Evolutionary conservation across 805 yeast genomes (phyloP), one percentile per base, ranked within the genome.

Genomic region (Isabelozyma pseudorhagii): DNA sequence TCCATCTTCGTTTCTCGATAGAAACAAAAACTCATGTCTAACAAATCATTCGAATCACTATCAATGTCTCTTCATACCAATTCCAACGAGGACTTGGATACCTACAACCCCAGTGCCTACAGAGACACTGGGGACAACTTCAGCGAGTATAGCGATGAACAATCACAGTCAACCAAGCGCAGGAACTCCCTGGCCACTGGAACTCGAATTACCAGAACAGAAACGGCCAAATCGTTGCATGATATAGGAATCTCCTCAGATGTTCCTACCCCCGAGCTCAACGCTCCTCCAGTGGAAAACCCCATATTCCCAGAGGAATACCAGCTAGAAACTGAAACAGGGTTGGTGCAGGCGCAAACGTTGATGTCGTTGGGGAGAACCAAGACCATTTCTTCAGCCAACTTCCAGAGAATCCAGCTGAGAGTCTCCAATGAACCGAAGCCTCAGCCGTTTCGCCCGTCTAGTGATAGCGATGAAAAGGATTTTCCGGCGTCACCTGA

Each of bases 291-390:
- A 38, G 75, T 80, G 21, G 78, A 75, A 51, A 78, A 79, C 54
- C 87, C 93, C 13, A 85, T 90, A 36, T 91, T 91, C 76, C 97
- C 97, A 8, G 97, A 91, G 73, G 97, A 91, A 64, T 91, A 89
- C 65, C 87, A 91, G 6, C 55, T 91, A 66, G 97, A 91, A 72
- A 91, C 97, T 0, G 78, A 79, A 47, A 89, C 97, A 5, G 97
- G 97, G 54, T 74, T 91, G 48, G 97, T 91, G 11, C 94, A 93
- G 1, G 88, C 85, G 1, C 72, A 82, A 41, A 86, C 96, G 1
- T 72, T 90, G 56, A 86, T 79, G 43, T 74, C 78, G 8, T 53
- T 89, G 34, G 94, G 96, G 36, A 79, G 94, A 64, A 55, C 51
- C 13, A 58, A 56, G 46, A 50, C 66, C 11, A 39, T 38, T 28